Evolutionary conservation across 176 grass and related monocot species (phyloP), one percentile per base, ranked within the genome.

Genomic region (Thinopyrum elongatum): DNA sequence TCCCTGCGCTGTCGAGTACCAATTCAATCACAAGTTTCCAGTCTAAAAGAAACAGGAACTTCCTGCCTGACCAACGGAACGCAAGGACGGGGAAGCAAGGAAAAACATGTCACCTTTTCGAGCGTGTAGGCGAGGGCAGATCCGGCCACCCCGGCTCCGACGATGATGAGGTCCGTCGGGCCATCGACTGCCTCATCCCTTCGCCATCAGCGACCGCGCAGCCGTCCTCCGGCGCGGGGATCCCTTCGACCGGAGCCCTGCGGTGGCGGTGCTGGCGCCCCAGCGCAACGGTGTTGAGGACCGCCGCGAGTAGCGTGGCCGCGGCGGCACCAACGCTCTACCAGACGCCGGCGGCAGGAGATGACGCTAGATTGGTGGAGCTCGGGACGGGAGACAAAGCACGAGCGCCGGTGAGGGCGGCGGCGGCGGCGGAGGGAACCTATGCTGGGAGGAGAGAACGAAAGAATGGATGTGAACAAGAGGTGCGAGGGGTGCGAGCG

Each of bases 91-190:
- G 7, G 84, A 80, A 10, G 11, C 63, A 70, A 65, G 80, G 46
- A 64, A 22, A 81, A 86, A 34, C 13, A 27, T 47, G 26, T 23
- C 61, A 91, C 90, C 97, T 91, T 97, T 75, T 90, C 97, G 1
- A 98, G 97, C 47, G 94, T 94, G 78, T 90, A 98, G 29, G 97
- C 97, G 21, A 98, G 90, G 90, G 97, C 97, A 76, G 97, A 96
- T 80, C 97, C 97, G 76, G 94, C 97, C 4, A 98, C 94, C 16
- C 97, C 97, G 73, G 97, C 97, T 11, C 97, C 97, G 7, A 98
- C 97, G 76, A 98, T 29, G 88, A 98, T 91, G 61, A 98, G 81
- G 23, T 98, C 97, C 55, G 88, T 78, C 10, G 34, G 57, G 8
- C 80, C 91, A 12, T 78, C 74, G 9, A 34, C 87, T 36, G 61